These are phyloP conservation scores for Aquilaria yunnanensis DNA, from an alignment of 345 rosid genomes.

Conservation along the genomic window DNA sequence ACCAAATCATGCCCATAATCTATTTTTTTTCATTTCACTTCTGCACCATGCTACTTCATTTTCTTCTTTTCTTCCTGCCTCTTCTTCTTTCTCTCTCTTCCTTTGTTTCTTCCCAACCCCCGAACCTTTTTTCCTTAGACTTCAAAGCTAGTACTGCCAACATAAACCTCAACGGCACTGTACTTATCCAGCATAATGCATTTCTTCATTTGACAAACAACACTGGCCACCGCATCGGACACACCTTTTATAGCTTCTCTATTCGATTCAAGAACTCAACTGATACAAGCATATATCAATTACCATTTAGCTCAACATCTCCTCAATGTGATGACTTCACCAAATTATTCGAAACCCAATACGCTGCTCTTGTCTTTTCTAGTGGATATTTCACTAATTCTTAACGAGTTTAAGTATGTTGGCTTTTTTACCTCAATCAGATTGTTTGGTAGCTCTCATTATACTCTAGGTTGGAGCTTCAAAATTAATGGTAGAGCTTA, in stretches of 20 bases:
- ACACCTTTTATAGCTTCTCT: constrained; percentile 58
- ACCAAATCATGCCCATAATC: not conserved
- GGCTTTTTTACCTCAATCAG: constrained; percentile 92
- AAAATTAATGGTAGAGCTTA: constrained; percentile 46
- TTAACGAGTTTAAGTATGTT: constrained; percentile 63
- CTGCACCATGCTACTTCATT: constrained; percentile 9
- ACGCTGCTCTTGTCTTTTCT: constrained; percentile 51
- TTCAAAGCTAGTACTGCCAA: constrained; percentile 29
- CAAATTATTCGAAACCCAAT: constrained; percentile 49
- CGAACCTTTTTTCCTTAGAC: constrained; percentile 41
- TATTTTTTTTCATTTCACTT: not conserved
- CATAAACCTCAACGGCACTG: constrained; percentile 45
- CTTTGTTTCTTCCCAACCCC: constrained; percentile 23
- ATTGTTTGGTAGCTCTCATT: constrained; percentile 72
- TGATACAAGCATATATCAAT: constrained; percentile 68
- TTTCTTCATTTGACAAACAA: constrained; percentile 54
- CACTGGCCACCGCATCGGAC: constrained; percentile 49
- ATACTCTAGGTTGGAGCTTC: constrained; percentile 80
- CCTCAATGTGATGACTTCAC: constrained; percentile 58
- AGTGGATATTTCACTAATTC: constrained; percentile 46
- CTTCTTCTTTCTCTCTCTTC: constrained; percentile 18
- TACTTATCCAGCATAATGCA: constrained; percentile 49
- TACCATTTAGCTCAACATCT: constrained; percentile 42
- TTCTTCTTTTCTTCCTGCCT: constrained; percentile 8
- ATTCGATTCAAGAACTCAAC: constrained; percentile 50